These are phyloP conservation scores for Ceratocystis cubensis DNA, from an alignment of 2,329 filamentous ascomycete species.

Conservation along the genomic window DNA sequence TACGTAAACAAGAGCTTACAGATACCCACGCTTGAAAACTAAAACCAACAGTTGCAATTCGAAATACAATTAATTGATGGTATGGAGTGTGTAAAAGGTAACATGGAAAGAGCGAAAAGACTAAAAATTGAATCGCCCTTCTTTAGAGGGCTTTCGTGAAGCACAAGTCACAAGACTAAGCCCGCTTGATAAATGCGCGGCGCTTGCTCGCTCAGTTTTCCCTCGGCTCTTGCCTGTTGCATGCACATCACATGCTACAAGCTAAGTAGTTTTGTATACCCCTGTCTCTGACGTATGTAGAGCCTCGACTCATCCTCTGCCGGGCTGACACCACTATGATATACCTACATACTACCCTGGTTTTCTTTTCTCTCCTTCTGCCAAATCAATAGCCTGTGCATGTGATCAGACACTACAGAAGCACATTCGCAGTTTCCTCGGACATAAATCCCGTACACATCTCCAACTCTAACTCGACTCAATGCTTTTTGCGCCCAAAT, in stretches of 20 bases:
- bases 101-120: background rate
- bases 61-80: background rate
- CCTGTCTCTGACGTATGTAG: slow-evolving; percentile 9
- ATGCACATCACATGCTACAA: slow-evolving; percentile 3
- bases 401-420: background rate
- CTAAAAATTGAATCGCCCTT: background rate
- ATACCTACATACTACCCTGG: background rate
- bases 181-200: background rate
- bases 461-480: background rate
- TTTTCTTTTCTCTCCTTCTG: background rate
- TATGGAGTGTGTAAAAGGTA: background rate
- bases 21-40: background rate
- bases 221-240: slow-evolving; percentile 4
- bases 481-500: background rate
- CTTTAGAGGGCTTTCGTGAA: background rate
- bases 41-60: background rate
- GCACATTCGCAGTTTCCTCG: background rate
- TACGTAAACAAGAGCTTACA: background rate
- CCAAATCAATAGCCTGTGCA: background rate
- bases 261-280: background rate
- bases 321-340: background rate
- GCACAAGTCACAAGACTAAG: background rate
- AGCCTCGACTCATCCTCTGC: background rate
- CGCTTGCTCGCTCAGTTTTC: background rate
- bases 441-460: background rate